Evolutionary conservation across 1,284 basidiomycete genomes (phyloP), one percentile per base, ranked within the genome.

Genomic region (Apiotrichum domesticum): DNA sequence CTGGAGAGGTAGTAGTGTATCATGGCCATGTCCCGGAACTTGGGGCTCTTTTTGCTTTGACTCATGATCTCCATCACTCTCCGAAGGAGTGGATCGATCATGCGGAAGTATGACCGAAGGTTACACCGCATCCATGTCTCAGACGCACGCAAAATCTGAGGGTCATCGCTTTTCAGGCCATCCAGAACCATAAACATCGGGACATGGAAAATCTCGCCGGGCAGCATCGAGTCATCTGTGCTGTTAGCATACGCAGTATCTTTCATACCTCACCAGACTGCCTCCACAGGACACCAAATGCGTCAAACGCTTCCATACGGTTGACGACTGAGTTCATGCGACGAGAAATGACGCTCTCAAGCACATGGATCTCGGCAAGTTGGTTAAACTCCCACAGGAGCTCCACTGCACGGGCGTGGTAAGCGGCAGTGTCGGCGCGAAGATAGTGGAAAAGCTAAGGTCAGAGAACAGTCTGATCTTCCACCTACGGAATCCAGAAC

Each of bases 61-160:
- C 21, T 5, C 29, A 54, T 15, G n/a, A 59, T 44, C n/a, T 54
- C 53, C 41, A 63, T 53, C 5, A 56, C 47, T 1, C 90, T 86
- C 63, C 81, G 83, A n/a, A 95, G 73, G 7, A 96, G 81, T 0
- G 92, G 91, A 68, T 96, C 92, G 41, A 96, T 79, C 35, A 94
- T 80, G n/a, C 91, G 83, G 57, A 90, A 79, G 72, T 93, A 94
- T 1, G 90, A 93, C 68, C 86, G 87, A n/a, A 95, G 79, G 68
- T 86, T 92, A 68, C 88, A 91, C 35, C 92, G 83, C 87, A 97
- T 91, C 93, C 93, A 97, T 0, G 91, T 92, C 73, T 96, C 93
- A 6, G 88, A 88, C 40, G 88, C 80, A 7, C 90, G 82, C 35
- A 87, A 84, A 14, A 87, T 74, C 55, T 79, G 79, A 1, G 90